These are phyloP conservation scores for Aureobasidium melanogenum DNA, from an alignment of 2,329 filamentous ascomycete species.

Conservation along the genomic window DNA sequence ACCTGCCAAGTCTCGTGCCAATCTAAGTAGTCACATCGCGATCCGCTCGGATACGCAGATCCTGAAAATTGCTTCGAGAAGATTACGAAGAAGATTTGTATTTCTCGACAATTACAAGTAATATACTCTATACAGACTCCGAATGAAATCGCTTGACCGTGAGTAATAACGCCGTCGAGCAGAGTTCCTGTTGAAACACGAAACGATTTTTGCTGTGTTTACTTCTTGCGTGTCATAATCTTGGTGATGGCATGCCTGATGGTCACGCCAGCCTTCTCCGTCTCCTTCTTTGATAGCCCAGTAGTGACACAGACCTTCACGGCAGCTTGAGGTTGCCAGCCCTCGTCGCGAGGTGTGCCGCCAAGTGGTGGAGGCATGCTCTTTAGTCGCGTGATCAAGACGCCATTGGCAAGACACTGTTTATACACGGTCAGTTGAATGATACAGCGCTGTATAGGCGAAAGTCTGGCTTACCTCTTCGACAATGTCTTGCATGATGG, in stretches of 20 bases:
- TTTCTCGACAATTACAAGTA: not conserved
- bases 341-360: slow-evolving; percentile 54
- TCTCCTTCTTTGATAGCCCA: slow-evolving; percentile 84
- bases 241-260: slow-evolving; percentile 93
- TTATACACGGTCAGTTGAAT: slow-evolving; percentile 8
- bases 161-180: not conserved
- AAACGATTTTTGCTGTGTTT: not conserved
- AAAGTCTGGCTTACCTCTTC: slow-evolving; percentile 64
- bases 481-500: slow-evolving; percentile 79
- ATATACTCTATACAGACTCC: not conserved
- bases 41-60: not conserved
- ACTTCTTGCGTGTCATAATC: slow-evolving; percentile 54
- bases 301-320: slow-evolving; percentile 87
- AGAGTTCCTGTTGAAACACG: not conserved
- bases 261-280: slow-evolving; percentile 81
- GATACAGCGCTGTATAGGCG: not conserved
- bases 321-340: slow-evolving; percentile 65
- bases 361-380: slow-evolving; percentile 54
- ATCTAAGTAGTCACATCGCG: not conserved
- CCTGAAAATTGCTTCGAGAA: not conserved
- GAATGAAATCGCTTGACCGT: not conserved
- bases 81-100: not conserved
- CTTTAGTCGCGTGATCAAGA: slow-evolving; percentile 83
- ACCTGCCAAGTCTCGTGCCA: no score
- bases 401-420: slow-evolving; percentile 74